Percentiles rank a stretch among this genome's conserved stretches.
Evolutionary conservation across 2,329 filamentous ascomycete species (phyloP).

Genomic region (Colletotrichum godetiae): DNA sequence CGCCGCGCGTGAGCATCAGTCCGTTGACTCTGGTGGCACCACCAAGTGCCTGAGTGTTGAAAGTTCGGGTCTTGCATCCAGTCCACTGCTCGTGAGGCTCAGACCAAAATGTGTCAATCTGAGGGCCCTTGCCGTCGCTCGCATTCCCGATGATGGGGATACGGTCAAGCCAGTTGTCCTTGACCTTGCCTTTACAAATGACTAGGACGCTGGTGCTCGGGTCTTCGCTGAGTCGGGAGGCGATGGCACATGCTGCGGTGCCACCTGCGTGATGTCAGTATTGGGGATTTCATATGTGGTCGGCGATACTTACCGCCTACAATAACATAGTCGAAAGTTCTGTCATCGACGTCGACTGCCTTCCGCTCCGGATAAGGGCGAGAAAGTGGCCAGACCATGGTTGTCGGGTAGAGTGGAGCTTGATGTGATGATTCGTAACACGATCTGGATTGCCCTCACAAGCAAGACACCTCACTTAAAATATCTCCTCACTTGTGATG

Average conservation of each 20-base stretch:
- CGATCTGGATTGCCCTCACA: not conserved
- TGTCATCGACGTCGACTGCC: slow-evolving; percentile 39
- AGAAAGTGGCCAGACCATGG: slow-evolving; percentile 42
- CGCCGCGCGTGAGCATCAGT: slow-evolving; percentile 45
- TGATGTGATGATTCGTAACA: not conserved
- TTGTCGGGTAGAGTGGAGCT: not conserved
- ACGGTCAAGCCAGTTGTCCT: slow-evolving; percentile 43
- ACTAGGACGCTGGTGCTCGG: slow-evolving; percentile 50
- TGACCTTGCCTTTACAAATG: slow-evolving; percentile 47
- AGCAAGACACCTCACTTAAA: not conserved
- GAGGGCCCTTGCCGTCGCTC: slow-evolving; percentile 36
- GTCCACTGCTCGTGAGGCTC: slow-evolving; percentile 41
- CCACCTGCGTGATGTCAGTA: slow-evolving; percentile 45
- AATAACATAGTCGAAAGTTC: slow-evolving; percentile 57
- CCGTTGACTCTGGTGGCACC: slow-evolving; percentile 47
- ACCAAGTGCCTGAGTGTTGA: slow-evolving; percentile 45
- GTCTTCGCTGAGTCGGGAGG: slow-evolving; percentile 55
- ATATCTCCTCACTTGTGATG: not conserved
- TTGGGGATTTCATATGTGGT: not conserved
- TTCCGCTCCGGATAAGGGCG: slow-evolving; percentile 39
- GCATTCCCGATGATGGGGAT: slow-evolving; percentile 46
- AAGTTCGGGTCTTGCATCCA: slow-evolving; percentile 36
- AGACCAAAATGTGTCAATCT: slow-evolving; percentile 41
- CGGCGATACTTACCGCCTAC: slow-evolving; percentile 49
- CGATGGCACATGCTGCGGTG: slow-evolving; percentile 59